Evolutionary conservation across 2,329 filamentous ascomycete species (phyloP).

Genomic region (Fusarium coicis): DNA sequence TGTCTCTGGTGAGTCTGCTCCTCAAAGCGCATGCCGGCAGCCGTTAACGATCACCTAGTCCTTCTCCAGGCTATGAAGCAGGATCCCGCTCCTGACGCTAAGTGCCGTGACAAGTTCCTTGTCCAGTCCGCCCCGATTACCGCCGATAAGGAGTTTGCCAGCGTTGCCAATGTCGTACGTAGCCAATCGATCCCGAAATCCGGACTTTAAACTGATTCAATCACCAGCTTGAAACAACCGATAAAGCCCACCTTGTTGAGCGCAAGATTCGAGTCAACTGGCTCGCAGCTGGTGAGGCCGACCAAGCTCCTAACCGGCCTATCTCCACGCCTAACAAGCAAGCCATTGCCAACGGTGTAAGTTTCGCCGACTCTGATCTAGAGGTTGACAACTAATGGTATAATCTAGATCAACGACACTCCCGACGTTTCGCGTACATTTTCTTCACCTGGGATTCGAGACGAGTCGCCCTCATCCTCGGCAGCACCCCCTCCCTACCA

Average conservation of each 20-base stretch:
- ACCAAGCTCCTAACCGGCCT: slow-evolving; percentile 40
- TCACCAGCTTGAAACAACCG: slow-evolving; percentile 78
- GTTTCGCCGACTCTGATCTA: slow-evolving; percentile 32
- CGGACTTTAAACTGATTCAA: slow-evolving; percentile 8
- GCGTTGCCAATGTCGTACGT: slow-evolving; percentile 82
- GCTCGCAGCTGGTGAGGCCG: slow-evolving; percentile 67
- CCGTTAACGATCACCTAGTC: slow-evolving; percentile 63
- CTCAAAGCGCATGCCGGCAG: background rate
- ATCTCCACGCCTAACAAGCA: slow-evolving; percentile 56
- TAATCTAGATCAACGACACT: slow-evolving; percentile 52
- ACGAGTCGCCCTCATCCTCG: slow-evolving; percentile 47
- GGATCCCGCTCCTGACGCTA: slow-evolving; percentile 85
- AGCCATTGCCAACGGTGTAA: slow-evolving; percentile 54
- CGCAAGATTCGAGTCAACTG: slow-evolving; percentile 96
- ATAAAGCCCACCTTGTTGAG: slow-evolving; percentile 85
- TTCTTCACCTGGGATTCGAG: slow-evolving; percentile 56
- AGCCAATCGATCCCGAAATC: background rate
- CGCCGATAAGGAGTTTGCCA: slow-evolving; percentile 84
- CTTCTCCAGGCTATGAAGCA: slow-evolving; percentile 98
- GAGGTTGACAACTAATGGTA: slow-evolving; percentile 18
- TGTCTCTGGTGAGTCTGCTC: slow-evolving; percentile 77
- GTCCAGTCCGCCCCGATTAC: slow-evolving; percentile 91
- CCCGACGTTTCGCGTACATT: slow-evolving; percentile 58
- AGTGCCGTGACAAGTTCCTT: slow-evolving; percentile 97
- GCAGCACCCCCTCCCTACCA: slow-evolving; percentile 50